phyloP scores from a whole-genome alignment of 2,329 filamentous ascomycete species.

The Alternaria arbusti region DNA sequence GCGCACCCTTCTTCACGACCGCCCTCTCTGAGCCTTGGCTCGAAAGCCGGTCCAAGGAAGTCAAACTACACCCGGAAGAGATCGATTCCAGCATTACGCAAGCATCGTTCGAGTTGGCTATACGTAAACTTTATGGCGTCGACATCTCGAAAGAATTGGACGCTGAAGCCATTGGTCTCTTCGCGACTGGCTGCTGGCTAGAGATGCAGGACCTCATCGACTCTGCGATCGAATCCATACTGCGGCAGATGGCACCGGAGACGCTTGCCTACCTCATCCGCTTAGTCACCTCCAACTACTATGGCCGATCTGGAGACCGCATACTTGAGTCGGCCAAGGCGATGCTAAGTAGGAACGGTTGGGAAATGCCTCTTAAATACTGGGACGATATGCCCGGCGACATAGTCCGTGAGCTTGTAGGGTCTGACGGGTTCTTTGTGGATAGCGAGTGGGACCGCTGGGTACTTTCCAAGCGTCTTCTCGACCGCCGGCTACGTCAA shows the following conservation, averaged over 20 bases:
- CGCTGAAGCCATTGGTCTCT: conserved; percentile 59
- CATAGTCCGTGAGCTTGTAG: conserved; percentile 64
- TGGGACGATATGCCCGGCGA: conserved; percentile 66
- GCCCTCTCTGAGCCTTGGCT: conserved; percentile 63
- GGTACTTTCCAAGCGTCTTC: conserved; percentile 61
- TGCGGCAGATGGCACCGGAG: conserved; percentile 61
- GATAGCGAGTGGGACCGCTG: conserved; percentile 65
- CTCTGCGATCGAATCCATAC: conserved; percentile 59
- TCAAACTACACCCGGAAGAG: conserved; percentile 60
- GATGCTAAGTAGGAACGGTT: conserved; percentile 64
- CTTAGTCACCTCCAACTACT: conserved; percentile 63
- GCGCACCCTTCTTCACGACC: conserved; percentile 62
- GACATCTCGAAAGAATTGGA: conserved; percentile 58
- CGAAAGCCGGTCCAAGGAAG: conserved; percentile 60
- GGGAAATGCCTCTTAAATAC: conserved; percentile 60
- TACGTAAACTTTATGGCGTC: conserved; percentile 62
- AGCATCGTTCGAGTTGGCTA: conserved; percentile 60
- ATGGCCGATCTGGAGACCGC: conserved; percentile 61
- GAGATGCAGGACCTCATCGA: conserved; percentile 65
- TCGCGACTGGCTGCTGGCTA: conserved; percentile 64
- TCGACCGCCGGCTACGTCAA: conserved; percentile 58
- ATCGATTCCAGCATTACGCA: conserved; percentile 62
- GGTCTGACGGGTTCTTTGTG: conserved; percentile 65
- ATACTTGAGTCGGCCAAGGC: conserved; percentile 64
- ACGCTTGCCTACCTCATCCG: conserved; percentile 58